A percentile compares a stretch with the other conserved stretches of the same genome.
phyloP scores from a whole-genome alignment of 768 basidiomycete genomes.

The Udeniomyces megalosporus region DNA sequence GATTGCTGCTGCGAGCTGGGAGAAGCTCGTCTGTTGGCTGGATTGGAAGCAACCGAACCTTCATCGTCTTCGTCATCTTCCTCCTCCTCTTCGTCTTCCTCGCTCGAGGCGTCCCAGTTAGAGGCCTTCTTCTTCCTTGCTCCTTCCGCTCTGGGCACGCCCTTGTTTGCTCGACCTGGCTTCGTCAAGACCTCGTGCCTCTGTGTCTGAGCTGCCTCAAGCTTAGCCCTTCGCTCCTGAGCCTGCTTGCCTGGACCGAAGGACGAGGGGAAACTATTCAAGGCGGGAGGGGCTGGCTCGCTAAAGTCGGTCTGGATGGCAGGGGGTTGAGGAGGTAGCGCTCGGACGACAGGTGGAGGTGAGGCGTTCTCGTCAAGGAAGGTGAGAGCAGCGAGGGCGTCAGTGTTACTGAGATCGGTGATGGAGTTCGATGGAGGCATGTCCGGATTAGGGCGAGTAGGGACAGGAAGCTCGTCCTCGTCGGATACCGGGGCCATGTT shows the following conservation, averaged over 20 bases:
- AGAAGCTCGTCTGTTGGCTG: neutral
- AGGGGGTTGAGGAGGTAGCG: constrained; percentile 21
- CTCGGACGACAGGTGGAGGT: constrained; percentile 21
- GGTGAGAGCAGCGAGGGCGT: constrained; percentile 61
- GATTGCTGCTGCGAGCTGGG: neutral
- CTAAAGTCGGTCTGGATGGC: constrained; percentile 3
- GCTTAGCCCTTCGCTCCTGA: constrained; percentile 65
- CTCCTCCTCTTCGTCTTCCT: constrained; percentile 69
- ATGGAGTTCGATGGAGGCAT: neutral
- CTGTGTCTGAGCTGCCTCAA: constrained; percentile 67
- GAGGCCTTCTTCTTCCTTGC: constrained; percentile 32
- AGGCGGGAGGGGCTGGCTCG: constrained; percentile 18
- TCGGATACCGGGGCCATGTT: constrained; percentile 12
- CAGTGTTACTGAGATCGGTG: constrained; percentile 29
- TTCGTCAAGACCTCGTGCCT: constrained; percentile 58
- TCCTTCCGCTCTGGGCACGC: constrained; percentile 25
- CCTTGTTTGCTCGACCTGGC: constrained; percentile 43
- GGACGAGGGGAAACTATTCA: constrained; percentile 53
- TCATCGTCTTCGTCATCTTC: constrained; percentile 37
- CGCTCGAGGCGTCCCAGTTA: constrained; percentile 53
- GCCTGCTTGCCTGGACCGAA: constrained; percentile 76
- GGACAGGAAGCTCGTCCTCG: neutral
- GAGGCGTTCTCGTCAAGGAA: constrained; percentile 41
- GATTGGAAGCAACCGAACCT: neutral
- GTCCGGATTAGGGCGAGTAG: neutral